These are phyloP conservation scores for Zymoseptoria pseudotritici DNA, from an alignment of 2,329 filamentous ascomycete genomes.

Conservation along the genomic window DNA sequence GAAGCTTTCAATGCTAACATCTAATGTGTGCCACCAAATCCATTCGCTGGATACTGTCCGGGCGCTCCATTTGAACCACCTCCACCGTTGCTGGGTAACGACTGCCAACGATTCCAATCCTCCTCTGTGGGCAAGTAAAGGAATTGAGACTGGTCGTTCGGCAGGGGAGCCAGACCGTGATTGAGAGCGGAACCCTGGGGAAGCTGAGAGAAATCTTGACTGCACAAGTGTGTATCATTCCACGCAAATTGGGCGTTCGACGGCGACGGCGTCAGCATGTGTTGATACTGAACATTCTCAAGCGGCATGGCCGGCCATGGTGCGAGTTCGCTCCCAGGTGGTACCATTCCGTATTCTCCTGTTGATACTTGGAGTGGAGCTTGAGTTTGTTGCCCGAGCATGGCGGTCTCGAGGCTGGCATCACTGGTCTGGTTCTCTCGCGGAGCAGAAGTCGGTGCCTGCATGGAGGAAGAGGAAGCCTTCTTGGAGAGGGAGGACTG, in stretches of 20 bases:
- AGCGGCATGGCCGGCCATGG: constrained; percentile 4
- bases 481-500: neutral
- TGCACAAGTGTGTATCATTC: neutral
- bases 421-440: constrained; percentile 9
- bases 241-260: neutral
- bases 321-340: constrained; percentile 10
- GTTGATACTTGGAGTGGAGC: constrained; percentile 1
- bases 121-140: neutral
- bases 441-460: constrained; percentile 6
- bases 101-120: neutral
- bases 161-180: neutral
- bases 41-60: neutral
- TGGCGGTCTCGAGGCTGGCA: constrained; percentile 3
- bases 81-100: neutral
- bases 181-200: neutral
- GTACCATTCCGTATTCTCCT: constrained; percentile 11
- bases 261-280: neutral
- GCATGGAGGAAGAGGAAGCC: constrained; percentile 9
- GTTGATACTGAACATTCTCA: neutral
- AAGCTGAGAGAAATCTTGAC: neutral
- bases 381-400: constrained; percentile 1
- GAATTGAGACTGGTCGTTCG: neutral
- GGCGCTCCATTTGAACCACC: neutral
- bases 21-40: neutral
- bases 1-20: neutral